These are phyloP conservation scores for Leucosporidium scottii DNA, from an alignment of 768 basidiomycete genomes.

Conservation along the genomic window DNA sequence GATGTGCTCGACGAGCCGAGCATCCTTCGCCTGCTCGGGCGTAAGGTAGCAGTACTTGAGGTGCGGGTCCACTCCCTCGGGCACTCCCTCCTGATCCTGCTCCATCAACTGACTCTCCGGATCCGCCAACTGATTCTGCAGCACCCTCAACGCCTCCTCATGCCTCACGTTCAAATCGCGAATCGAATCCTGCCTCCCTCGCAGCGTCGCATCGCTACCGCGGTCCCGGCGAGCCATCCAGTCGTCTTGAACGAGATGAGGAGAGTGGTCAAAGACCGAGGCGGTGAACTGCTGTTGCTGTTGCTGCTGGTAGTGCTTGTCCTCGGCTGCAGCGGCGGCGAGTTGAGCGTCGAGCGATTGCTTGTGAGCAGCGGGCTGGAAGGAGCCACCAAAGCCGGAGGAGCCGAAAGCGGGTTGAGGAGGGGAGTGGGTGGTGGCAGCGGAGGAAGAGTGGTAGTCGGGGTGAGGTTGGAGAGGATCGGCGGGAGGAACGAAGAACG, in stretches of 20 bases:
- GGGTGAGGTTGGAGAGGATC: neutral
- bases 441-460: neutral
- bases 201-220: neutral
- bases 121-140: neutral
- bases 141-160: no score
- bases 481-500: slow-evolving; percentile 11
- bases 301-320: no score
- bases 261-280: neutral
- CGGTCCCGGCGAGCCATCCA: neutral
- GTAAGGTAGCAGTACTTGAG: neutral
- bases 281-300: neutral
- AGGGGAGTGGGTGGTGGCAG: neutral
- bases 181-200: neutral
- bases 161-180: no score
- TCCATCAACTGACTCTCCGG: neutral
- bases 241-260: neutral
- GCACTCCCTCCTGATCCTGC: neutral
- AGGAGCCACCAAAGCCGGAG: slow-evolving; percentile 9
- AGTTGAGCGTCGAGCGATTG: slow-evolving; percentile 16
- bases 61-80: neutral
- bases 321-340: slow-evolving; percentile 1
- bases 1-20: neutral
- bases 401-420: slow-evolving; percentile 8
- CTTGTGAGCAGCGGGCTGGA: slow-evolving; percentile 3
- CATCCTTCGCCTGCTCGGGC: neutral